Evolutionary conservation across 345 rosid species (phyloP), one percentile per base, ranked within the genome.

Genomic region (Eucalyptus guilfoylei): DNA sequence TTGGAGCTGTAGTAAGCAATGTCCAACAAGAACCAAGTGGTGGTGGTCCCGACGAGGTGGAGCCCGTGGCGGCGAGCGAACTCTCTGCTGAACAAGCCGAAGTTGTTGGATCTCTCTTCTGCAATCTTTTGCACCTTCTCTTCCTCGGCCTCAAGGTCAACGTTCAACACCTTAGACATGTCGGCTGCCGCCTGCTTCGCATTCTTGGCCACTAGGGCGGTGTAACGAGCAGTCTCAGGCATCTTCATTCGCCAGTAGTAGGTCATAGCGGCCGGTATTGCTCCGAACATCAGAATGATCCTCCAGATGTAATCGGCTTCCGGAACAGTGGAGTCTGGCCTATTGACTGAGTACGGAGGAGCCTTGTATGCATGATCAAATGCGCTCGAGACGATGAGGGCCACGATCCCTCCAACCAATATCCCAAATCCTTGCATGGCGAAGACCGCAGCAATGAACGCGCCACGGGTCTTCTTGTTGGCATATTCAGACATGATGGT

Each of bases 401-500:
- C 95, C 42, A 96, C 95, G 28, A 91, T 86, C 16, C 98, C 98
- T 24, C 96, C 98, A 5, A 91, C 89, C 87, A 97, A 37, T 85
- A 97, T 97, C 80, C 99, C 99, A 21, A 95, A 89, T 11, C 99
- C 98, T 91, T 96, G 99, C 99, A 97, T 95, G 2, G 94, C 96
- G 28, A 97, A 97, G 72, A 97, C 98, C 1, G 95, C 96, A 2
- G 97, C 97, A 76, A 97, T 93, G 85, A 97, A 97, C 13, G 94
- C 94, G 0, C 99, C 99, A 2, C 97, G 97, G 48, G 97, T 96
- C 91, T 88, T 93, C 90, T 96, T 96, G 89, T 95, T 95, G 6
- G 98, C 96, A 49, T 97, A 96, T 89, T 96, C 99, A 0, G 99
- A 97, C 99, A 97, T 96, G 90, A 97, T 96, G 11, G 98, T 95